Percentiles rank a stretch among this genome's conserved stretches.
These are phyloP conservation scores for Endoconidiophora polonica DNA, from an alignment of 2,329 filamentous ascomycete genomes.

Conservation along the genomic window DNA sequence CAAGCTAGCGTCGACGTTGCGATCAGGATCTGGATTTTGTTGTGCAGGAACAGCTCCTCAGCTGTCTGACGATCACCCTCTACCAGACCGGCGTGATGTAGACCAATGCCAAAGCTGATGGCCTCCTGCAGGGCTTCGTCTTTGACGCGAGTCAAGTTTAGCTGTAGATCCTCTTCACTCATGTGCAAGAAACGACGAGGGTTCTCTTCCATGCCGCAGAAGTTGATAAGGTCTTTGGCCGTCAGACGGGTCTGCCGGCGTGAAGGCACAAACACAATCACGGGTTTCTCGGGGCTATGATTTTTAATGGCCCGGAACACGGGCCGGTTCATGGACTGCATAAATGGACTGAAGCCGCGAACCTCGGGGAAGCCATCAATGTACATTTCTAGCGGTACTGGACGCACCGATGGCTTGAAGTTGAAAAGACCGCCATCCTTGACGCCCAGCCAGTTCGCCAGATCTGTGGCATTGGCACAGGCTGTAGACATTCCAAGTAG, in stretches of 20 bases:
- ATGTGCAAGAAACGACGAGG: constrained; percentile 83
- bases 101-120: constrained; percentile 89
- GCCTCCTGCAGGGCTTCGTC: constrained; percentile 86
- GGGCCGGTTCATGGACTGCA: constrained; percentile 98
- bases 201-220: constrained; percentile 97
- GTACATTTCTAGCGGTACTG: constrained; percentile 87
- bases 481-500: constrained; percentile 98
- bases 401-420: constrained; percentile 90
- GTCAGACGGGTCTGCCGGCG: constrained; percentile 87
- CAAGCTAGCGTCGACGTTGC: constrained; percentile 93
- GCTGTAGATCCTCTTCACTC: constrained; percentile 81
- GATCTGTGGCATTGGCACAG: constrained; percentile 84
- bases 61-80: constrained; percentile 83
- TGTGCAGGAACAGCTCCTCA: constrained; percentile 89
- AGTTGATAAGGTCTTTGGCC: constrained; percentile 90
- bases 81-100: constrained; percentile 92
- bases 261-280: constrained; percentile 96
- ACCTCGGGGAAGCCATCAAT: constrained; percentile 96
- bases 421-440: constrained; percentile 83
- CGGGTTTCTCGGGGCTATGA: constrained; percentile 89
- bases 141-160: constrained; percentile 79
- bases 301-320: constrained; percentile 94
- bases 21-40: constrained; percentile 94
- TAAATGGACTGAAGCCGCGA: constrained; percentile 86
- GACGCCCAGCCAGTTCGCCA: constrained; percentile 93